Conservation (phyloP, 345 rosid genomes). For the Mangifera indica region DNA sequence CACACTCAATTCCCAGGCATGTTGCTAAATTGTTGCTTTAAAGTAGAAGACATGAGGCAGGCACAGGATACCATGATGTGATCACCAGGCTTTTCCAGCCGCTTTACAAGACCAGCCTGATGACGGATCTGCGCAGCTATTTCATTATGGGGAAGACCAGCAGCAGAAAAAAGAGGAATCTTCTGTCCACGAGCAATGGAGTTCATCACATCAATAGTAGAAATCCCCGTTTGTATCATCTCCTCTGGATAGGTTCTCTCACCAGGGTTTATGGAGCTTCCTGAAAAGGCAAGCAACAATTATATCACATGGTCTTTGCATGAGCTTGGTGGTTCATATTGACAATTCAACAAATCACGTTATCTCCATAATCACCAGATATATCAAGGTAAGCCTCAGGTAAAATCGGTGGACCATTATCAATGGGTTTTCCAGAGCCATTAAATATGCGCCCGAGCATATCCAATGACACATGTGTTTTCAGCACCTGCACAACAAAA, state of each 20-base stretch:
- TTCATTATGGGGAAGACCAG: slow-evolving; percentile 99
- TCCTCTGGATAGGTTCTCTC: slow-evolving; percentile 98
- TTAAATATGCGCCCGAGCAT: slow-evolving; percentile 96
- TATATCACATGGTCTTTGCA: not conserved
- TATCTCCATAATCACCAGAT: slow-evolving; percentile 50
- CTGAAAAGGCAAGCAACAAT: slow-evolving; percentile 27
- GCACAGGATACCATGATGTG: slow-evolving; percentile 59
- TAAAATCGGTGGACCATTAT: slow-evolving; percentile 90
- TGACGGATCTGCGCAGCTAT: slow-evolving; percentile 99
- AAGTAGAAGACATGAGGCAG: not conserved
- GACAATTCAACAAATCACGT: not conserved
- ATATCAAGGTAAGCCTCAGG: slow-evolving; percentile 95
- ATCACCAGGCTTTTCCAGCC: slow-evolving; percentile 74
- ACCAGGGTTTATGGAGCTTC: slow-evolving; percentile 97
- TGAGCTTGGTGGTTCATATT: not conserved
- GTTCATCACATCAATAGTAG: slow-evolving; percentile 97
- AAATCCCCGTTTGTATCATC: slow-evolving; percentile 98
- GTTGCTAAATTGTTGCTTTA: not conserved
- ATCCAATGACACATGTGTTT: slow-evolving; percentile 89
- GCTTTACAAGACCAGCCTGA: slow-evolving; percentile 95
- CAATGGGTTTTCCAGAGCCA: slow-evolving; percentile 97
- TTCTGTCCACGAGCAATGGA: slow-evolving; percentile 98
- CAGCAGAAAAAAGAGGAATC: slow-evolving; percentile 97
- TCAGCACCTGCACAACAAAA: slow-evolving; percentile 57
- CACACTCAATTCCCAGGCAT: too few species aligned